phyloP scores from a whole-genome alignment of 1,139 yeast species.

The Suhomyces kunorum region DNA sequence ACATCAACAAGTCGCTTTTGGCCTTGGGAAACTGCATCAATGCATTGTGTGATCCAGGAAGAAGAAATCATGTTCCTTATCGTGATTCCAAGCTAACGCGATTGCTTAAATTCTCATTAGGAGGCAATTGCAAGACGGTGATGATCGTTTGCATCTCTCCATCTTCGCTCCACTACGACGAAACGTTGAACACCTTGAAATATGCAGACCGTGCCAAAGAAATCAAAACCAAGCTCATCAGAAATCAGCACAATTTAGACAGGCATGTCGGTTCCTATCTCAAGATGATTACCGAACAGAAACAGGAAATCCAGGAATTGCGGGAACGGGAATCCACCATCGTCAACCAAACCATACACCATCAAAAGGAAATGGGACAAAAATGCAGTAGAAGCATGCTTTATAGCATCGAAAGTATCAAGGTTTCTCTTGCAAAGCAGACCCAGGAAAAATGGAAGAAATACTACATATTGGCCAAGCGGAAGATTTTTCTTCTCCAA shows the following conservation, averaged over 20 bases:
- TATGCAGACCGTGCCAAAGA: slow-evolving; percentile 91
- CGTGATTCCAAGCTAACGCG: slow-evolving; percentile 88
- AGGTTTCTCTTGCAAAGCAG: slow-evolving; percentile 40
- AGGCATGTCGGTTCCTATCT: slow-evolving; percentile 87
- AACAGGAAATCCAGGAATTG: slow-evolving; percentile 72
- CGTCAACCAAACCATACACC: slow-evolving; percentile 36
- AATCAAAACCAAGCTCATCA: slow-evolving; percentile 74
- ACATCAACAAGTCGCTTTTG: slow-evolving; percentile 80
- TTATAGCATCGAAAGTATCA: slow-evolving; percentile 42
- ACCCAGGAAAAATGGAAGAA: slow-evolving; percentile 48
- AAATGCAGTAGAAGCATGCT: slow-evolving; percentile 40
- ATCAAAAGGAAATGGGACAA: slow-evolving; percentile 31
- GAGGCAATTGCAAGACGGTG: slow-evolving; percentile 91
- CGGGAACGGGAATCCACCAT: slow-evolving; percentile 53
- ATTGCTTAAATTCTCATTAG: slow-evolving; percentile 82
- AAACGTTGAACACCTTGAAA: slow-evolving; percentile 83
- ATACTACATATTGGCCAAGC: slow-evolving; percentile 56
- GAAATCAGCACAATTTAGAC: slow-evolving; percentile 77
- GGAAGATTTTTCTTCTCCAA: slow-evolving; percentile 53
- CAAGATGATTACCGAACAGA: slow-evolving; percentile 83
- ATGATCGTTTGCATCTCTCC: slow-evolving; percentile 96
- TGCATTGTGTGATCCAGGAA: slow-evolving; percentile 76
- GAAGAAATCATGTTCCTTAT: slow-evolving; percentile 79
- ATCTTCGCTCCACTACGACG: slow-evolving; percentile 82
- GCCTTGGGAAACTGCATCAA: slow-evolving; percentile 94